Conservation (phyloP, 495 filamentous ascomycete species). For the Xylaria longipes region DNA sequence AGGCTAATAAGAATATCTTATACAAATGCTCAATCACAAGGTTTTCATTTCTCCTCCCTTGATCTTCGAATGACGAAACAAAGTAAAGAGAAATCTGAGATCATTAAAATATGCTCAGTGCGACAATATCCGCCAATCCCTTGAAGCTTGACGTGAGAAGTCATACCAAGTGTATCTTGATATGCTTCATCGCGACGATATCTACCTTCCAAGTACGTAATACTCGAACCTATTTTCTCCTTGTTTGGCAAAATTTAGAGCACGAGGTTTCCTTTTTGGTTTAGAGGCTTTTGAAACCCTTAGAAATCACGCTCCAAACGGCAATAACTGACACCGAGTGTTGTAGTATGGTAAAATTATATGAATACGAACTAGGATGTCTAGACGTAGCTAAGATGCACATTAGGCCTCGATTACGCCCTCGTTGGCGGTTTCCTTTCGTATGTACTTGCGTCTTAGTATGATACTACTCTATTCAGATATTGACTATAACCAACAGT, state of each 20-base stretch:
- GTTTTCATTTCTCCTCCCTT: not conserved
- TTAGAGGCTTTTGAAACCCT: too few species aligned
- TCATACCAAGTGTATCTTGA: conserved; percentile 41
- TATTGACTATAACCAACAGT: conserved; percentile 1
- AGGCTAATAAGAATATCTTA: conserved; percentile 1
- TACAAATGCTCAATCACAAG: not conserved
- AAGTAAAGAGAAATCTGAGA: not conserved
- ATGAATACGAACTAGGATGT: not conserved
- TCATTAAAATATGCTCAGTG: conserved; percentile 29
- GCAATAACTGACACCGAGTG: too few species aligned
- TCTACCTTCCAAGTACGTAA: conserved; percentile 47
- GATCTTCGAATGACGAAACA: not conserved
- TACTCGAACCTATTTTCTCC: too few species aligned
- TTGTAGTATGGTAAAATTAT: conserved; percentile 38
- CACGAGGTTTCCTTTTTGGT: too few species aligned
- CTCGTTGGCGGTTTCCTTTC: conserved; percentile 47
- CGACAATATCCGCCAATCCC: conserved; percentile 40
- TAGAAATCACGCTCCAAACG: too few species aligned
- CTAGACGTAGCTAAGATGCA: conserved; percentile 5
- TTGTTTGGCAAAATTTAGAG: too few species aligned
- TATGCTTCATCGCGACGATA: conserved; percentile 46
- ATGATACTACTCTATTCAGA: not conserved
- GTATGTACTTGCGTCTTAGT: not conserved
- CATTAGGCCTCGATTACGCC: conserved; percentile 42
- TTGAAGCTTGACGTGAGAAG: conserved; percentile 39